Percentiles rank a stretch among this genome's conserved stretches.
These are phyloP conservation scores for Cryomyces minteri DNA, from an alignment of 495 filamentous ascomycete species.

Conservation along the genomic window DNA sequence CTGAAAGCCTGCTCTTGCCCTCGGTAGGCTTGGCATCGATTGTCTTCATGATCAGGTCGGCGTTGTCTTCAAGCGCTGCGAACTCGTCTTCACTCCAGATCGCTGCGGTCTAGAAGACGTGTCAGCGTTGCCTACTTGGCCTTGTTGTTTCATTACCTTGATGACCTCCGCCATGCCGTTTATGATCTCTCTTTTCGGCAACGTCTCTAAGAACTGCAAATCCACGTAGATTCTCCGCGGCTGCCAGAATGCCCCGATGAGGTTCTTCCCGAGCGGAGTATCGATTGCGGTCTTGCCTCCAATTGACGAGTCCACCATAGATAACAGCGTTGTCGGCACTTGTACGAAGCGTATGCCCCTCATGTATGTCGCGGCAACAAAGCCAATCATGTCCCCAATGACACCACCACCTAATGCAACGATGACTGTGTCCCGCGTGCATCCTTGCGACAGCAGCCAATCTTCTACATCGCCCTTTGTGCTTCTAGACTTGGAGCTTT, in stretches of 20 bases:
- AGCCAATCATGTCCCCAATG: slow-evolving; percentile 94
- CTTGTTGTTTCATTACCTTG: slow-evolving; percentile 30
- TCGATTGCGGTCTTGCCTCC: slow-evolving; percentile 98
- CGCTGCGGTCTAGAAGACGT: slow-evolving; percentile 50
- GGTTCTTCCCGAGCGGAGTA: slow-evolving; percentile 89
- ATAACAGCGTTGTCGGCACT: slow-evolving; percentile 81
- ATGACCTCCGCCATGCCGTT: slow-evolving; percentile 99
- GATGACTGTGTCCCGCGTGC: slow-evolving; percentile 85
- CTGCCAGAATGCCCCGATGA: slow-evolving; percentile 95
- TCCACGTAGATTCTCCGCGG: slow-evolving; percentile 88
- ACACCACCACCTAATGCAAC: slow-evolving; percentile 95
- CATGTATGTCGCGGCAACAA: slow-evolving; percentile 96
- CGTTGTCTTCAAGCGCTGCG: slow-evolving; percentile 63
- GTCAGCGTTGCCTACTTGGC: not conserved
- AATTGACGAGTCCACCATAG: slow-evolving; percentile 98
- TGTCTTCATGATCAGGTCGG: slow-evolving; percentile 51
- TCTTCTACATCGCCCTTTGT: slow-evolving; percentile 94
- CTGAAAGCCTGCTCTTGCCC: slow-evolving; percentile 41
- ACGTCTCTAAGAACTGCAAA: slow-evolving; percentile 75
- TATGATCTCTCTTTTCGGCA: slow-evolving; percentile 85
- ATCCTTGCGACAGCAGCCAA: slow-evolving; percentile 86
- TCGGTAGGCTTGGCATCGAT: slow-evolving; percentile 26
- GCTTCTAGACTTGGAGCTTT: slow-evolving; percentile 77
- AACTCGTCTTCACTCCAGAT: slow-evolving; percentile 90
- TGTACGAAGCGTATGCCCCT: slow-evolving; percentile 90